Evolutionary conservation across 805 yeast species (phyloP), one percentile per base, ranked within the genome.

Genomic region (Wickerhamiella spandovensis): DNA sequence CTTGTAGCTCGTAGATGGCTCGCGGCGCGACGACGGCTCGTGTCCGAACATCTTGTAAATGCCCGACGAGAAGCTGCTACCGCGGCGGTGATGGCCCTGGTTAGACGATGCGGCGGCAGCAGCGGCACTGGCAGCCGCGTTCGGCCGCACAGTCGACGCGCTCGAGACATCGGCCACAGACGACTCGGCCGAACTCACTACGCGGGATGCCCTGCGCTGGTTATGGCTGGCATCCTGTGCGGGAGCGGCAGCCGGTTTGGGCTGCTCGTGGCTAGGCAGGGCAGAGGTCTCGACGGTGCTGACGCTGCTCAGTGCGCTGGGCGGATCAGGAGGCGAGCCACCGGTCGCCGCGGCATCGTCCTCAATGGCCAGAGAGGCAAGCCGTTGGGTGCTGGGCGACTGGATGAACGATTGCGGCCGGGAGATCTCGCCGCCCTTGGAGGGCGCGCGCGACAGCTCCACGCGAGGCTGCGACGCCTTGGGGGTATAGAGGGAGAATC

Each of bases 361-460:
- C 6, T 43, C 45, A 5, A 17, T 9, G 13, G 45, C 30, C 45
- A 44, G 8, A 4, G 38, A 28, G 5, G 25, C 45, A 2, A 48
- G 48, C 12, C 46, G 49, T 32, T 47, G 43, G 18, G 52, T 43
- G 32, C 44, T 48, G 10, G 45, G 45, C 13, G 51, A 50, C 37
- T 50, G 53, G 35, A 54, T 51, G 17, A 51, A 54, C 20, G 64
- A 59, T 21, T 47, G 41, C 1, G 68, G 68, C 10, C 64, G 56
- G 41, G 61, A 58, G 48, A 64, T 62, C 51, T 65, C 68, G 12
- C 67, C 68, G 6, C 64, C 56, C 42, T 62, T 57, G 18, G 66
- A 59, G 18, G 64, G 53, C 32, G 58, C 67, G 39, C 58, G 66
- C 43, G 57, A 56, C 17, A 64, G 54, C 12, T 55, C 67, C 5